Conservation (phyloP, 306 rosid genomes). For the Leucaena leucocephala region DNA sequence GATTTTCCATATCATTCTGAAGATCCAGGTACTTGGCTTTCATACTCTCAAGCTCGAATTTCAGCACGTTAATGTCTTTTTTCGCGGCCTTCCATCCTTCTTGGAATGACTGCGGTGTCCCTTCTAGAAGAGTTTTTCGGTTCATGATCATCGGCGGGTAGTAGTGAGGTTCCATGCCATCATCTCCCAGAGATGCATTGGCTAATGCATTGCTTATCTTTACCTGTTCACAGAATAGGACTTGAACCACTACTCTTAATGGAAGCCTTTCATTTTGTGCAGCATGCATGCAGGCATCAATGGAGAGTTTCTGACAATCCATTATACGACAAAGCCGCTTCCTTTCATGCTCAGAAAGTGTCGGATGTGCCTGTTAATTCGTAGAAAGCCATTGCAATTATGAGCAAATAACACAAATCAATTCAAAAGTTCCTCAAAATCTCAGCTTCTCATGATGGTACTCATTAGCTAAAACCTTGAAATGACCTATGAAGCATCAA, state of each 20-base stretch:
- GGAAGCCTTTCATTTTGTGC: conserved; percentile 98
- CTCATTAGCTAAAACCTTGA: neutral
- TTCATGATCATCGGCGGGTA: conserved; percentile 72
- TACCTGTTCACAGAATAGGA: conserved; percentile 90
- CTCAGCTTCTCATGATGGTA: neutral
- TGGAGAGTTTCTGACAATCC: conserved; percentile 98
- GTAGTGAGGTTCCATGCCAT: conserved; percentile 58
- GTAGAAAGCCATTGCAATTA: neutral
- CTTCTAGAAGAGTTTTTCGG: conserved; percentile 84
- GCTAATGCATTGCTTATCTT: conserved; percentile 90
- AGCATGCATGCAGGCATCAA: conserved; percentile 97
- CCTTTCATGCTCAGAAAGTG: conserved; percentile 93
- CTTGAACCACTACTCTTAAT: conserved; percentile 91
- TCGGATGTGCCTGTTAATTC: conserved; percentile 82
- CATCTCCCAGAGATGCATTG: conserved; percentile 61
- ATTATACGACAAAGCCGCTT: conserved; percentile 90
- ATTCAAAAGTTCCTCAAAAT: neutral
- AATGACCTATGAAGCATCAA: neutral
- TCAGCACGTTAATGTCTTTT: conserved; percentile 86
- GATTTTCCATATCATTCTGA: conserved; percentile 81
- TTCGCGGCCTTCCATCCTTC: conserved; percentile 96
- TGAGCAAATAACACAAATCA: conserved; percentile 20
- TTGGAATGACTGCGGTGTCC: conserved; percentile 96
- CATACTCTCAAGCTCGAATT: conserved; percentile 88
- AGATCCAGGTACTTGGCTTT: conserved; percentile 86